Evolutionary conservation across 345 rosid species (phyloP).

Genomic region (Eucalyptus camaldulensis): DNA sequence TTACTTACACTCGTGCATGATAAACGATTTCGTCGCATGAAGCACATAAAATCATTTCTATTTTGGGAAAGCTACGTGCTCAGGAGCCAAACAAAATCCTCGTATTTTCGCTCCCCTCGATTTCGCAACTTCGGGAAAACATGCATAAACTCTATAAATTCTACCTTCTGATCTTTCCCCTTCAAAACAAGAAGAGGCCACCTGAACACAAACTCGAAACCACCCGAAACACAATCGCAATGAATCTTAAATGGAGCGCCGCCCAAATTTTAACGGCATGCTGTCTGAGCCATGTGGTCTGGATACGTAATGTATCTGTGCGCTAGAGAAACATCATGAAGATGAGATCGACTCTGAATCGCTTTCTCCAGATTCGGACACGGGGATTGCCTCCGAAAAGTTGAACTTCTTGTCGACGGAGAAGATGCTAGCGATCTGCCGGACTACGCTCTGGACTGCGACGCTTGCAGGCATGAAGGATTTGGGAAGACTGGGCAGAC

Average conservation of each 20-base stretch:
- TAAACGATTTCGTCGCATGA: background rate
- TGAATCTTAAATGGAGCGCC: background rate
- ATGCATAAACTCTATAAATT: background rate
- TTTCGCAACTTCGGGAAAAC: background rate
- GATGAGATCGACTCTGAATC: conserved; percentile 7
- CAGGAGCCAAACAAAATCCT: background rate
- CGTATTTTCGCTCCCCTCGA: background rate
- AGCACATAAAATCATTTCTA: background rate
- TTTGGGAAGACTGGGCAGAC: conserved; percentile 63
- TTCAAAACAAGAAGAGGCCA: background rate
- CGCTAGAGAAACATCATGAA: background rate
- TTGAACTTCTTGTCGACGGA: conserved; percentile 45
- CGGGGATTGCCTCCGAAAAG: conserved; percentile 25
- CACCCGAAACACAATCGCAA: background rate
- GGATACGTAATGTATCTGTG: background rate
- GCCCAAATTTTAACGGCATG: background rate
- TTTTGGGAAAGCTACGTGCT: background rate
- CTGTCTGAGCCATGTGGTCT: background rate
- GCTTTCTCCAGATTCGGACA: background rate
- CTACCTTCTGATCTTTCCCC: background rate
- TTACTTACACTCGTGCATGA: background rate
- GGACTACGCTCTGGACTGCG: conserved; percentile 29
- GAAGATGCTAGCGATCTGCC: conserved; percentile 51
- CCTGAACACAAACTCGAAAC: background rate
- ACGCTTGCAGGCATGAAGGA: conserved; percentile 27